These are phyloP conservation scores for Nidularia pulvinata DNA, from an alignment of 768 basidiomycete species.

Conservation along the genomic window DNA sequence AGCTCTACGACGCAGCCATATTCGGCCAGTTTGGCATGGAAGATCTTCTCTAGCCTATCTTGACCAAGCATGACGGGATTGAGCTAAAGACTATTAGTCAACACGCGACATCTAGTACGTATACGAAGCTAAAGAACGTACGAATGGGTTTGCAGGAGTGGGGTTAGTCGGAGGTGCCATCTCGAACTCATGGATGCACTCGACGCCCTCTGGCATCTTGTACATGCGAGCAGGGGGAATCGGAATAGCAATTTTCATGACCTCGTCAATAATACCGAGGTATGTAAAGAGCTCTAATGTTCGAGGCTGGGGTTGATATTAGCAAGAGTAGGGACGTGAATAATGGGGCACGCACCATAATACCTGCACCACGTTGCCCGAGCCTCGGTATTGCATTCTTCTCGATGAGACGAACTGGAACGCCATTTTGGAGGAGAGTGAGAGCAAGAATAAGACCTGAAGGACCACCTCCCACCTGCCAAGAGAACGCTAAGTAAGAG, in stretches of 20 bases:
- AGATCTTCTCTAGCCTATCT: slow-evolving; percentile 32
- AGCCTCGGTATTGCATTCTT: slow-evolving; percentile 31
- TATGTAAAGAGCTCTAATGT: slow-evolving; percentile 41
- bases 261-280: slow-evolving; percentile 34
- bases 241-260: slow-evolving; percentile 23
- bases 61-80: slow-evolving; percentile 31
- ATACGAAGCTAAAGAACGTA: slow-evolving; percentile 10
- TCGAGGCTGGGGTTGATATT: slow-evolving; percentile 27
- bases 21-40: slow-evolving; percentile 28
- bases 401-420: slow-evolving; percentile 52
- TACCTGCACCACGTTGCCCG: slow-evolving; percentile 33
- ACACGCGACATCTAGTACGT: background rate
- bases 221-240: slow-evolving; percentile 28
- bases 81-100: slow-evolving; percentile 13
- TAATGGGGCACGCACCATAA: slow-evolving; percentile 27
- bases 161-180: slow-evolving; percentile 24
- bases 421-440: slow-evolving; percentile 37
- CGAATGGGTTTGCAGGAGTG: slow-evolving; percentile 30
- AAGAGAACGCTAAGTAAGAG: background rate
- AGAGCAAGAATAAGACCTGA: slow-evolving; percentile 43
- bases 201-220: slow-evolving; percentile 24
- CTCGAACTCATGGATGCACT: slow-evolving; percentile 24
- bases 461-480: slow-evolving; percentile 45
- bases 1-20: slow-evolving; percentile 34
- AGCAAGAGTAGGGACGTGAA: background rate